Base-by-base conservation (phyloP, 331 rosid genomes). In the Pyracantha coccinea region DNA sequence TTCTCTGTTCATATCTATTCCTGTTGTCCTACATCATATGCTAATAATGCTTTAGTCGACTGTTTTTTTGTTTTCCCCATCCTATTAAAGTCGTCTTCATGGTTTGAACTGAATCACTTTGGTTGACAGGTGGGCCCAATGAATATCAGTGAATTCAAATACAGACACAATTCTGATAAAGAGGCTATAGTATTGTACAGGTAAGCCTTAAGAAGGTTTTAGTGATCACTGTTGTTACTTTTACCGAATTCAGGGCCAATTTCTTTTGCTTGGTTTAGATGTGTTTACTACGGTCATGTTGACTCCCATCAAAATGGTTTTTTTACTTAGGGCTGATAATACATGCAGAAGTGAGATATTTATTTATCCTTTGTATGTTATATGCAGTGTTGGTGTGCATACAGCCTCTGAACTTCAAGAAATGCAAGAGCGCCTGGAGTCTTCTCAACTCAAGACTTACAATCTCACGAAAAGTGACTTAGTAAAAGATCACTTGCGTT, bases 401-500 rank as follows among this genome's bases (percentile, higher is more conserved):
- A 86, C 86, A 25, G 80, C 76, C 79, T 86, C 80, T n/a, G 98
- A 95, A 77, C 89, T 95, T 35, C 77, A 77, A 69, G 80, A 83
- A 75, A 81, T 95, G 91, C 88, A 71, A 77, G 70, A 69, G 78
- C 82, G 89, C 75, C 80, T 92, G 91, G 84, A 83, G 71, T 78
- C 91, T 74, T 86, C 89, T 83, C 82, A 79, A 66, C 94, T 90
- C 69, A 60, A 69, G 84, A 89, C 94, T 72, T 59, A 23, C 78
- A 84, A 92, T 81, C 98, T 95, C 66, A 88, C 98, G 4, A 86
- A 88, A 24, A 87, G 85, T 79, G 99, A 95, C 81, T 85, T 90
- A 87, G 97, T 89, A 60, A 95, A 92, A 83, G 98, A 90, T 86
- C 99, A 95, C 86, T 68, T 95, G 73, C 97, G 94, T 63, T 85